Conservation (phyloP, 139 green algal genomes). For the Klebsormidium nitens region DNA sequence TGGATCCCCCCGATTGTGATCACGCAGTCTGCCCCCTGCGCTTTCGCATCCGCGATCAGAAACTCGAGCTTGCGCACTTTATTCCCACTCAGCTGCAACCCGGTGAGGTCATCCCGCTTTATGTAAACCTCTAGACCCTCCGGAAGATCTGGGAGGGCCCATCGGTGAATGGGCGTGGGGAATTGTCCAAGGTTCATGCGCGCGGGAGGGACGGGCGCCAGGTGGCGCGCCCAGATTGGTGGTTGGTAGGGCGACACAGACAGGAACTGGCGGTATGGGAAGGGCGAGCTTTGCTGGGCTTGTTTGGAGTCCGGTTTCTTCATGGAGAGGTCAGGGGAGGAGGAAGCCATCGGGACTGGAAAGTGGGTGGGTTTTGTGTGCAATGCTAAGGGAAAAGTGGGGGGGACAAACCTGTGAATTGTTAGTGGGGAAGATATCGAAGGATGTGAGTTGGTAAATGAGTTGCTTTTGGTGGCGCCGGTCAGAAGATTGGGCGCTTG, state of each 20-base stretch:
- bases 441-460: no score
- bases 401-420: no score
- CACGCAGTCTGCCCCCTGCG: slow-evolving; percentile 64
- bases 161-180: slow-evolving; percentile 70
- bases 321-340: no score
- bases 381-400: no score
- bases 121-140: slow-evolving; percentile 67
- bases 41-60: slow-evolving; percentile 70
- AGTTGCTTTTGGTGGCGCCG: no score
- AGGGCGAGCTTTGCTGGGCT: no score
- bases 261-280: no score
- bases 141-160: slow-evolving; percentile 64
- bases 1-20: slow-evolving; percentile 91
- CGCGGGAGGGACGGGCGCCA: not conserved
- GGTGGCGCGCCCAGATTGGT: not conserved
- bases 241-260: slow-evolving; percentile 16
- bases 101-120: slow-evolving; percentile 85
- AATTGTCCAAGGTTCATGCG: slow-evolving; percentile 29
- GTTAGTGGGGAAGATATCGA: no score
- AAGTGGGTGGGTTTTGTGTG: no score
- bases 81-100: slow-evolving; percentile 86
- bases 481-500: no score
- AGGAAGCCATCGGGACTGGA: no score
- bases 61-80: slow-evolving; percentile 98
- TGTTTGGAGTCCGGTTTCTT: no score